Evolutionary conservation across 306 rosid species (phyloP), one percentile per base, ranked within the genome.

Genomic region (Cucurbita ficifolia): DNA sequence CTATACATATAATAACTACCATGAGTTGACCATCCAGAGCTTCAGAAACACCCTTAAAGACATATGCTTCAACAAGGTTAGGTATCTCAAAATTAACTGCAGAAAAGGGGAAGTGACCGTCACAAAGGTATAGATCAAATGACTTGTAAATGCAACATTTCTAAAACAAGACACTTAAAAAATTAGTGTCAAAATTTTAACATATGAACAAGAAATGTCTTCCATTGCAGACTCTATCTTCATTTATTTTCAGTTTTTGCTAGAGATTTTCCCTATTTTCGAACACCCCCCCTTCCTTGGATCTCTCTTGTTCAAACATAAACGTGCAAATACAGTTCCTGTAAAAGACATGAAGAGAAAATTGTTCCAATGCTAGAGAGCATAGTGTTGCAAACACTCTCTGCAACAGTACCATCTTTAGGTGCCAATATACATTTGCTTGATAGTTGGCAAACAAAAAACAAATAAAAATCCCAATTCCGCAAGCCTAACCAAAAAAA

Each of bases 21-120:
- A 78, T 84, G 60, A 90, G 77, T 76, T 92, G 89, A 77, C 90
- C 96, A 51, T 83, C 58, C 76, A 81, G 76, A 74, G 69, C 79
- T 81, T 87, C 88, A 57, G 98, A 87, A 83, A 76, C 84, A 84
- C 89, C 96, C 76, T 52, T 84, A 21, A 80, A 81, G 82, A 83
- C 87, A 71, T 87, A 81, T 54, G 83, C 80, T 59, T 90, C 96
- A 64, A 92, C 90, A 70, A 88, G 79, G 75, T 69, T 76, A 75
- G 82, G 77, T 74, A 77, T 77, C 79, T 75, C 80, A 43, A 67
- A 80, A 71, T 76, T 80, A 79, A 80, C 96, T 90, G 86, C 87
- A 76, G 78, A 85, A 35, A 78, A 80, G 81, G 54, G 51, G 72
- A 67, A 67, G 72, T 19, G 39, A 45, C 72, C 7, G 19, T 67